Evolutionary conservation across 2,329 filamentous ascomycete genomes (phyloP).

Genomic region (Cercospora sp.): DNA sequence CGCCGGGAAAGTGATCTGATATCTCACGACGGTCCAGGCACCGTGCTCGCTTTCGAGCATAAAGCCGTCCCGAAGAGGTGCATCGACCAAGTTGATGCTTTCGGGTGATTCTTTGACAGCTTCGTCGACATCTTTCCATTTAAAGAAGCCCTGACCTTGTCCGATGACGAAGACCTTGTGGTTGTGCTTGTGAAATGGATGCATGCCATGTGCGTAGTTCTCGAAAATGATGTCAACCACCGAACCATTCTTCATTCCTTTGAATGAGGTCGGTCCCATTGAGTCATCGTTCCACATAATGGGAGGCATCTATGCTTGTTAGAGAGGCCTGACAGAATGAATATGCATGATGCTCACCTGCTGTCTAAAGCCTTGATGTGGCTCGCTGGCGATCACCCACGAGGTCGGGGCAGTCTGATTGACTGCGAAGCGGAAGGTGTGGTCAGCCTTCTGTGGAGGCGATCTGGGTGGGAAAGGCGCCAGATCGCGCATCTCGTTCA

Average conservation of each 20-base stretch:
- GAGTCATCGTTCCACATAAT: slow-evolving; percentile 27
- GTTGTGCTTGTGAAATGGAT: slow-evolving; percentile 38
- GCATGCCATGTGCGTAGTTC: slow-evolving; percentile 30
- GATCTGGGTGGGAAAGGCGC: slow-evolving; percentile 22
- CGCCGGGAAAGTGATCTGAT: slow-evolving; percentile 26
- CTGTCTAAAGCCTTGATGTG: slow-evolving; percentile 28
- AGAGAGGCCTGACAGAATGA: background rate
- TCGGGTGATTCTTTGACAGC: slow-evolving; percentile 18
- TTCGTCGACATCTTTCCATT: slow-evolving; percentile 28
- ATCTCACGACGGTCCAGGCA: slow-evolving; percentile 26
- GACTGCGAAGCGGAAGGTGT: slow-evolving; percentile 23
- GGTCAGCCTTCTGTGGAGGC: slow-evolving; percentile 21
- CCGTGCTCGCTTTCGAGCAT: slow-evolving; percentile 19
- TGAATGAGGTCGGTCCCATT: slow-evolving; percentile 21
- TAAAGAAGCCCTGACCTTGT: slow-evolving; percentile 32
- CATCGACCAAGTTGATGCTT: slow-evolving; percentile 25
- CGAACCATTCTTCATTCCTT: slow-evolving; percentile 43
- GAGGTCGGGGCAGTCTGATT: slow-evolving; percentile 19
- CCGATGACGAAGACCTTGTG: slow-evolving; percentile 35
- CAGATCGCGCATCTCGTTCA: slow-evolving; percentile 24
- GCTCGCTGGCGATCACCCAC: slow-evolving; percentile 23
- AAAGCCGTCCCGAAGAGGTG: slow-evolving; percentile 23
- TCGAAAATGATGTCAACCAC: slow-evolving; percentile 35
- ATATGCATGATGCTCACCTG: background rate
- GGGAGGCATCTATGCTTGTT: slow-evolving; percentile 18